phyloP scores from a whole-genome alignment of 768 basidiomycete species.

The Termitomyces sp. region DNA sequence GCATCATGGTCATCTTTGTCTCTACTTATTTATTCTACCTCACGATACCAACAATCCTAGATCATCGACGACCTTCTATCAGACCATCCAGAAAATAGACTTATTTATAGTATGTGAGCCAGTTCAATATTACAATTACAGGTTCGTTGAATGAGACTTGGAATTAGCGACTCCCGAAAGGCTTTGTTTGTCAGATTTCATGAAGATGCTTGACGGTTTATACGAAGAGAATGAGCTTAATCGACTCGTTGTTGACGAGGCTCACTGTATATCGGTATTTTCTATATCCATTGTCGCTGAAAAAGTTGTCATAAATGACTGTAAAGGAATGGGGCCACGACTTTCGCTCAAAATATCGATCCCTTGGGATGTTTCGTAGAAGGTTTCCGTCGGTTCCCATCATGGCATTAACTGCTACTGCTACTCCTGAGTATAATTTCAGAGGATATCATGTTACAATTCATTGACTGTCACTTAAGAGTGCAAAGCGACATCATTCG shows the following conservation, averaged over 20 bases:
- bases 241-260: conserved; percentile 80
- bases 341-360: conserved; percentile 70
- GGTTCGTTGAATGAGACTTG: not conserved
- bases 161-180: conserved; percentile 71
- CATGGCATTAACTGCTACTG: conserved; percentile 85
- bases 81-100: conserved; percentile 48
- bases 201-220: conserved; percentile 40
- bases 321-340: conserved; percentile 80
- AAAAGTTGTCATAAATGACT: not conserved
- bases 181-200: conserved; percentile 50
- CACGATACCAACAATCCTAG: conserved; percentile 27
- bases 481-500: conserved; percentile 71
- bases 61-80: conserved; percentile 57
- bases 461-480: conserved; percentile 26
- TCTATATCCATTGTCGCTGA: not conserved
- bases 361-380: conserved; percentile 63
- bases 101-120: conserved; percentile 62
- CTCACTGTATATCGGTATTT: conserved; percentile 76
- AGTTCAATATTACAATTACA: not conserved
- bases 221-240: conserved; percentile 57
- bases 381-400: conserved; percentile 68
- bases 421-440: conserved; percentile 53
- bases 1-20: not conserved
- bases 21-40: not conserved
- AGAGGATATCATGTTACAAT: not conserved